Conservation (phyloP, 2,329 filamentous ascomycete species). For the Aplosporella prunicola region DNA sequence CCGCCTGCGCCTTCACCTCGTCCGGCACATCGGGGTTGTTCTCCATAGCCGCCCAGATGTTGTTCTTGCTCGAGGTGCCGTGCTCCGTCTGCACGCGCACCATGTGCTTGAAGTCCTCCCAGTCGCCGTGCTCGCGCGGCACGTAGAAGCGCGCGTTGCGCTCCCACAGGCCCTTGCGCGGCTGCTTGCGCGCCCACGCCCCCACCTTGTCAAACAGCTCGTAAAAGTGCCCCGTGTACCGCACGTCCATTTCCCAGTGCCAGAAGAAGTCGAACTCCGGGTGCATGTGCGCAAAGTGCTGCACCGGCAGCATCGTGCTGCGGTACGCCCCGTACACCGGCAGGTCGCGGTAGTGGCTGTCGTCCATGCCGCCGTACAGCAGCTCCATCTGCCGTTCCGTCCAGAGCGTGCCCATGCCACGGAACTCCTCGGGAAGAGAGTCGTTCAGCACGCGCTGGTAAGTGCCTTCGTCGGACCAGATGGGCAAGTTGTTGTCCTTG, state of each 20-base stretch:
- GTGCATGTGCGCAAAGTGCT: constrained; percentile 82
- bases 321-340: constrained; percentile 60
- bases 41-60: constrained; percentile 32
- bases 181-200: constrained; percentile 58
- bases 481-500: constrained; percentile 65
- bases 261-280: constrained; percentile 86
- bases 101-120: constrained; percentile 60
- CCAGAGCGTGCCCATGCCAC: constrained; percentile 45
- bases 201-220: constrained; percentile 62
- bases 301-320: constrained; percentile 86
- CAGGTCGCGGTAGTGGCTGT: constrained; percentile 45
- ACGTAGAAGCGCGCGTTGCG: constrained; percentile 69
- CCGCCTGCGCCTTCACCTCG: constrained; percentile 26
- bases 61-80: constrained; percentile 37
- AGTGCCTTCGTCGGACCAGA: constrained; percentile 69
- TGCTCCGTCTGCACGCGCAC: constrained; percentile 53
- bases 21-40: constrained; percentile 33
- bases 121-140: constrained; percentile 57
- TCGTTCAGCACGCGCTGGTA: constrained; percentile 56
- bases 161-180: constrained; percentile 67
- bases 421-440: constrained; percentile 39
- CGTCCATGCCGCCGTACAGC: constrained; percentile 42
- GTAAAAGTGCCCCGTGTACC: constrained; percentile 84
- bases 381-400: constrained; percentile 46
- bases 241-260: constrained; percentile 93